A percentile compares a stretch with the other conserved stretches of the same genome.
phyloP scores from a whole-genome alignment of 169 alveolate genomes.

The Babesia divergens region DNA sequence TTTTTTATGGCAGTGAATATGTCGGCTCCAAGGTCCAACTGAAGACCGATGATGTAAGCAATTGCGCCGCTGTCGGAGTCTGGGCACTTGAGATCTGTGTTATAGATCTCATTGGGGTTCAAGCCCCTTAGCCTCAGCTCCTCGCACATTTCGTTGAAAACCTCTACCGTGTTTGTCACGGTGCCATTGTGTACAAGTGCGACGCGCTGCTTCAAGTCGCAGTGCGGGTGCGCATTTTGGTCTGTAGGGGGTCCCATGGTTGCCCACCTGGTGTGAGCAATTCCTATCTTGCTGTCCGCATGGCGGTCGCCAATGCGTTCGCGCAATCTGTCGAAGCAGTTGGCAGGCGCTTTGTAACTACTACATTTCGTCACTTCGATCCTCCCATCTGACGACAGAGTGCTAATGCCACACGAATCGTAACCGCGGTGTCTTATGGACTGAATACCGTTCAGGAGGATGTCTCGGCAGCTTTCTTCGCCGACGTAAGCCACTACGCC shows the following conservation, averaged over 20 bases:
- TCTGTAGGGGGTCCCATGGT: slow-evolving; percentile 96
- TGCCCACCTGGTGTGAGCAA: slow-evolving; percentile 99
- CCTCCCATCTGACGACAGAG: slow-evolving; percentile 75
- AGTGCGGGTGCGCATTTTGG: slow-evolving; percentile 97
- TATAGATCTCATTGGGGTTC: slow-evolving; percentile 67
- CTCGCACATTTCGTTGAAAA: slow-evolving; percentile 28
- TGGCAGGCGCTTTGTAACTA: slow-evolving; percentile 70
- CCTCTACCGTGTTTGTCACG: slow-evolving; percentile 57
- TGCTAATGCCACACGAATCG: slow-evolving; percentile 93
- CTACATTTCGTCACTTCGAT: slow-evolving; percentile 82
- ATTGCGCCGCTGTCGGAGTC: slow-evolving; percentile 96
- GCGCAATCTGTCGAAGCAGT: slow-evolving; percentile 81
- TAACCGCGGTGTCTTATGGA: slow-evolving; percentile 90
- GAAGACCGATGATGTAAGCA: slow-evolving; percentile 89
- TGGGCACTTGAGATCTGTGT: slow-evolving; percentile 51
- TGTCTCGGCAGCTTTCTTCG: slow-evolving; percentile 77
- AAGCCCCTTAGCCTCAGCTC: slow-evolving; percentile 62
- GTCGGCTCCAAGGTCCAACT: slow-evolving; percentile 80
- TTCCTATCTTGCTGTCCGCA: slow-evolving; percentile 84
- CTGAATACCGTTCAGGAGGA: slow-evolving; percentile 83
- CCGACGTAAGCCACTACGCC: slow-evolving; percentile 91
- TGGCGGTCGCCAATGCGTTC: slow-evolving; percentile 75
- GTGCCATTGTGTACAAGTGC: slow-evolving; percentile 96
- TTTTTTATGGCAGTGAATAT: slow-evolving; percentile 83
- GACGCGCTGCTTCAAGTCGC: slow-evolving; percentile 84